Conservation (phyloP, 306 rosid species). For the Casuarina cunninghamiana region DNA sequence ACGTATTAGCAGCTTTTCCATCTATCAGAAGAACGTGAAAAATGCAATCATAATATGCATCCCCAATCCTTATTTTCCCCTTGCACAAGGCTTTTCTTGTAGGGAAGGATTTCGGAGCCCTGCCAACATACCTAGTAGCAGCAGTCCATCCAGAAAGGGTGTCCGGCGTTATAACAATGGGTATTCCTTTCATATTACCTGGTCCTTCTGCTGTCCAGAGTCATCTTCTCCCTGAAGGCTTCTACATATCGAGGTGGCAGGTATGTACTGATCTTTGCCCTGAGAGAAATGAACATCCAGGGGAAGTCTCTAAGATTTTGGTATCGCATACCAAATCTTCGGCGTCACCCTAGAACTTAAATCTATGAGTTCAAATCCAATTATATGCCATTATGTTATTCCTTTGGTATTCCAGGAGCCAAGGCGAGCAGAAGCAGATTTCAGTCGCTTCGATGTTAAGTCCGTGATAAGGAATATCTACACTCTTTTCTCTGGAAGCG, state of each 20-base stretch:
- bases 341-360: too few relatives aligned
- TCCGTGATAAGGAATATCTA: constrained; percentile 53
- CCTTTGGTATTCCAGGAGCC: constrained; percentile 34
- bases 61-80: neutral
- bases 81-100: constrained; percentile 46
- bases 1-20: neutral
- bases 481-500: constrained; percentile 53
- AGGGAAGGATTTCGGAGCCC: constrained; percentile 58
- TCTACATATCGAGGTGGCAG: constrained; percentile 56
- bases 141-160: constrained; percentile 48
- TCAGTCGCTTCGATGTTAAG: constrained; percentile 55
- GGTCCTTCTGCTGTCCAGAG: constrained; percentile 38
- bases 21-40: neutral
- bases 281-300: neutral
- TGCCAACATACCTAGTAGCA: constrained; percentile 44
- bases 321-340: too few relatives aligned
- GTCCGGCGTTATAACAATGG: constrained; percentile 44
- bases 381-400: neutral
- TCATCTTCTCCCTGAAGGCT: constrained; percentile 57
- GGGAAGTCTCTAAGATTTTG: too few relatives aligned
- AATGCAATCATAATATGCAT: neutral
- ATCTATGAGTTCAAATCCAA: too few relatives aligned
- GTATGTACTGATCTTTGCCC: constrained; percentile 20
- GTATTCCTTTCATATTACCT: constrained; percentile 53
- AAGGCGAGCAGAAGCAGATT: constrained; percentile 60